Conservation (phyloP, 371 early-diverging fungal species). For the Syncephalastrum sp. region DNA sequence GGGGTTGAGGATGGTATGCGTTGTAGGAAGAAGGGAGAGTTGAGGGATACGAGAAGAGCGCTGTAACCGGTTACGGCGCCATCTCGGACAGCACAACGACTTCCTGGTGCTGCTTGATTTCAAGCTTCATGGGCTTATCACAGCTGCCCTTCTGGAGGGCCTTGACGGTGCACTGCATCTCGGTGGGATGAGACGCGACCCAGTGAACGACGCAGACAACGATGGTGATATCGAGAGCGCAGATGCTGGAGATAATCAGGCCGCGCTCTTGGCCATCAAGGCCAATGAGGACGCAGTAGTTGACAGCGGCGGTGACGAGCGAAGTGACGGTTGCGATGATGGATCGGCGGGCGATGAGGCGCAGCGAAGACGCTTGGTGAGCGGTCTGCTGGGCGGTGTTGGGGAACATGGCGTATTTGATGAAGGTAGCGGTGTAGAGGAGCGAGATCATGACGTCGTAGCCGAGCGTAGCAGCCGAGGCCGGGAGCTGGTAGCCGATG, state of each 20-base stretch:
- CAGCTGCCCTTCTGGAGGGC: slow-evolving; percentile 11
- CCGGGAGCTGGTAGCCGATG: slow-evolving; percentile 39
- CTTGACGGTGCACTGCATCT: slow-evolving; percentile 17
- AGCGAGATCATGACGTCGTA: slow-evolving; percentile 43
- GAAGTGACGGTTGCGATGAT: slow-evolving; percentile 37
- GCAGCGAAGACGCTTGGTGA: slow-evolving; percentile 24
- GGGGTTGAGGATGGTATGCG: too few species aligned
- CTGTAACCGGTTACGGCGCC: slow-evolving; percentile 12
- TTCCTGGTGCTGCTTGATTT: slow-evolving; percentile 39
- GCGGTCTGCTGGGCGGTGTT: slow-evolving; percentile 24
- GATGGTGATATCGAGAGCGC: slow-evolving; percentile 18
- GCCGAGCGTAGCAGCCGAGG: slow-evolving; percentile 32
- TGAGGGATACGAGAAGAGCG: background rate
- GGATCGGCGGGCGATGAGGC: slow-evolving; percentile 42
- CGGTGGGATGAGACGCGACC: slow-evolving; percentile 23
- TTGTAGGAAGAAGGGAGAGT: background rate
- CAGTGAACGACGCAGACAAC: slow-evolving; percentile 22
- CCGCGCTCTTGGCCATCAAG: slow-evolving; percentile 30
- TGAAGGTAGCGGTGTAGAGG: slow-evolving; percentile 36
- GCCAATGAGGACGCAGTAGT: slow-evolving; percentile 36
- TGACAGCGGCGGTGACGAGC: slow-evolving; percentile 27
- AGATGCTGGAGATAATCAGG: slow-evolving; percentile 19
- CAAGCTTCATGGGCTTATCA: slow-evolving; percentile 25
- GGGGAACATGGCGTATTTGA: slow-evolving; percentile 32
- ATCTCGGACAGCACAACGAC: slow-evolving; percentile 30